Conservation (phyloP, 352 stramenopile genomes). For the Phytopythium ostracodes region DNA sequence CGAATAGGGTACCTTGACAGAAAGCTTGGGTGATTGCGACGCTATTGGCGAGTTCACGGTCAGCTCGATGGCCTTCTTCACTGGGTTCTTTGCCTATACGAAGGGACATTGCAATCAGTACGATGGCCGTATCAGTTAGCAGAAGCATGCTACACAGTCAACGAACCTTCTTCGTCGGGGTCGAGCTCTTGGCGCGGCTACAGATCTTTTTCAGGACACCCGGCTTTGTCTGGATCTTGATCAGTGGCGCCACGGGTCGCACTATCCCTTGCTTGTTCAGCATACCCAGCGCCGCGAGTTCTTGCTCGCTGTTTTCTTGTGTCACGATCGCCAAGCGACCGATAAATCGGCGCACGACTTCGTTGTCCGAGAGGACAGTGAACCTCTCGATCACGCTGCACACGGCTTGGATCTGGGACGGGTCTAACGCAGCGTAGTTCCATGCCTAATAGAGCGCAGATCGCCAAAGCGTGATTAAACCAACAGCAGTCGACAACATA, state of each 20-base stretch:
- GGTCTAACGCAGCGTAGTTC: conserved; percentile 56
- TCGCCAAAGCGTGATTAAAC: neutral
- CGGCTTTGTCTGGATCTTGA: conserved; percentile 22
- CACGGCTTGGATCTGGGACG: conserved; percentile 35
- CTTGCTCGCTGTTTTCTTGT: conserved; percentile 30
- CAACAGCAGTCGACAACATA: neutral
- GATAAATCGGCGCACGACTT: conserved; percentile 26
- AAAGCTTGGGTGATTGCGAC: neutral
- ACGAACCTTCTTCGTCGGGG: neutral
- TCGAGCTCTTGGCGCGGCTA: conserved; percentile 9
- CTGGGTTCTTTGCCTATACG: neutral
- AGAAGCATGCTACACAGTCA: neutral
- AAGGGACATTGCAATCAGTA: neutral
- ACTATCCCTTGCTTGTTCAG: conserved; percentile 38
- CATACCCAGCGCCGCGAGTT: conserved; percentile 27
- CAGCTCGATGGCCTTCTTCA: neutral
- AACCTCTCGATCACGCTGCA: conserved; percentile 40
- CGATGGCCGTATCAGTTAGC: neutral
- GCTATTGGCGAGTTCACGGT: neutral
- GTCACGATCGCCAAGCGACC: conserved; percentile 24
- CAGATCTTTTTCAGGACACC: conserved; percentile 18
- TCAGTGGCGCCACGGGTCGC: conserved; percentile 19
- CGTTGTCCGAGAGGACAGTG: conserved; percentile 21
- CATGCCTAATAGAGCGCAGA: conserved; percentile 29
- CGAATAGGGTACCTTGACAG: neutral